Evolutionary conservation across 2,329 filamentous ascomycete species (phyloP).

Genomic region (Cercospora zeina): DNA sequence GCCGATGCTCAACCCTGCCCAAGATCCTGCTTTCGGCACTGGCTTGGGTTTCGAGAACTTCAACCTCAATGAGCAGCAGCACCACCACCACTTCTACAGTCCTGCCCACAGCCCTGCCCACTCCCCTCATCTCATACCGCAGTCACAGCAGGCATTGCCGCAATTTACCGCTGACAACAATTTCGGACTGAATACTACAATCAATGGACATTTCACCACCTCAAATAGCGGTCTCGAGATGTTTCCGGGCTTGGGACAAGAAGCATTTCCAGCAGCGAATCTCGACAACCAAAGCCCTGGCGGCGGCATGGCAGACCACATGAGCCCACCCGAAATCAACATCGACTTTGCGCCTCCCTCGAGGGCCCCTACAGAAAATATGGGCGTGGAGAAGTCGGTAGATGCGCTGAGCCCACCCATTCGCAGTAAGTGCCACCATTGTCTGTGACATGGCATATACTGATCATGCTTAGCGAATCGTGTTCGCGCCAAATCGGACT

Average conservation of each 20-base stretch:
- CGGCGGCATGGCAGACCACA: conserved; percentile 69
- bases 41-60: conserved; percentile 77
- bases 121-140: conserved; percentile 66
- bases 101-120: conserved; percentile 59
- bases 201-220: conserved; percentile 52
- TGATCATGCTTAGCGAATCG: conserved; percentile 43
- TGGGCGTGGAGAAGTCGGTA: conserved; percentile 59
- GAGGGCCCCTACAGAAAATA: conserved; percentile 43
- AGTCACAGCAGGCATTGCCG: conserved; percentile 60
- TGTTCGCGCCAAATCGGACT: conserved; percentile 62
- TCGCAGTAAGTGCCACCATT: conserved; percentile 49
- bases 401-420: conserved; percentile 84
- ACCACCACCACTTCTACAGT: conserved; percentile 24
- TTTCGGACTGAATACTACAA: conserved; percentile 50
- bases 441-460: not conserved
- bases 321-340: conserved; percentile 92
- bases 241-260: conserved; percentile 52
- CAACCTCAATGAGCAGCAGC: conserved; percentile 66
- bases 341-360: conserved; percentile 83
- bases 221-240: conserved; percentile 51
- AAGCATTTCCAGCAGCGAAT: conserved; percentile 52
- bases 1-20: conserved; percentile 71
- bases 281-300: conserved; percentile 46
- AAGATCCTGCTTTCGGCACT: conserved; percentile 75
- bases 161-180: conserved; percentile 48